phyloP scores from a whole-genome alignment of 2,329 filamentous ascomycete genomes.

The Diaporthe australafricana region DNA sequence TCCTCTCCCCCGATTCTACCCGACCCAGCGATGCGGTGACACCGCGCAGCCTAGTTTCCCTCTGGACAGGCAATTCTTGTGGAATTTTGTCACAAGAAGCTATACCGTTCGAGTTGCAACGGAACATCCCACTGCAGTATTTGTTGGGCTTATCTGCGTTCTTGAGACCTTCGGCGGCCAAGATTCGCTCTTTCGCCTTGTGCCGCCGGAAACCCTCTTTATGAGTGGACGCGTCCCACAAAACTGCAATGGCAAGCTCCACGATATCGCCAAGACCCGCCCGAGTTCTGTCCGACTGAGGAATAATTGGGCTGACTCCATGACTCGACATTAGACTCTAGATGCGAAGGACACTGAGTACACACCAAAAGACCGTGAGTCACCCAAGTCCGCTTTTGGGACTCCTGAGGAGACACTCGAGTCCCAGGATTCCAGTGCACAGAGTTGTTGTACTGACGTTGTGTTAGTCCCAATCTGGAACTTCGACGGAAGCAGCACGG shows the following conservation, averaged over 20 bases:
- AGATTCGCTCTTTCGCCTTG: constrained; percentile 17
- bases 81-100: background rate
- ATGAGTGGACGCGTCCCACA: constrained; percentile 9
- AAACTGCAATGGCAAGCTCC: constrained; percentile 24
- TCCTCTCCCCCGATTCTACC: background rate
- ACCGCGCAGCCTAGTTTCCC: constrained; percentile 29
- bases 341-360: constrained; percentile 57
- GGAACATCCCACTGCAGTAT: background rate
- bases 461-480: constrained; percentile 29
- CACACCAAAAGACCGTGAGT: constrained; percentile 57
- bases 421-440: background rate
- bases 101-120: too few relatives aligned
- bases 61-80: constrained; percentile 14
- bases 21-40: constrained; percentile 19
- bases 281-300: constrained; percentile 8
- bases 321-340: constrained; percentile 56
- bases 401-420: background rate
- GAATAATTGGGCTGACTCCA: constrained; percentile 12
- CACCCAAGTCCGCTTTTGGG: background rate
- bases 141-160: constrained; percentile 6
- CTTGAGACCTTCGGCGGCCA: background rate
- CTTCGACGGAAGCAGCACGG: constrained; percentile 81
- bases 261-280: constrained; percentile 23
- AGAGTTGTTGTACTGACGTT: background rate
- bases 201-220: background rate